phyloP scores from a whole-genome alignment of 768 basidiomycete species.

The Ramaria rubella region DNA sequence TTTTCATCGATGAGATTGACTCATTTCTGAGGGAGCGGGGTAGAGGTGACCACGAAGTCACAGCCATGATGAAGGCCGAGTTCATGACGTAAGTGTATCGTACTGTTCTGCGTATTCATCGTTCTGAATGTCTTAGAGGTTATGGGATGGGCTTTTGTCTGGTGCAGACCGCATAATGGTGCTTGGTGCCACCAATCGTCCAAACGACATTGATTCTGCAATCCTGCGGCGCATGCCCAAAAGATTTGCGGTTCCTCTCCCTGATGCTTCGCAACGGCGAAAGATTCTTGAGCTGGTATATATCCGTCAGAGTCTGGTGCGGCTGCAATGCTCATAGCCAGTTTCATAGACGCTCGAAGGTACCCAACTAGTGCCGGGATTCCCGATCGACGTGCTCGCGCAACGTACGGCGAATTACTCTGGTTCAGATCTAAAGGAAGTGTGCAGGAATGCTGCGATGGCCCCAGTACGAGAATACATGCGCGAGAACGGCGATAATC shows the following conservation, averaged over 20 bases:
- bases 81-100: slow-evolving; percentile 71
- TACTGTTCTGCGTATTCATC: slow-evolving; percentile 1
- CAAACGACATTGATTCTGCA: slow-evolving; percentile 83
- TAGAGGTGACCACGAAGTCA: slow-evolving; percentile 91
- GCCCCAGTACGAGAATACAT: slow-evolving; percentile 82
- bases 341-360: slow-evolving; percentile 74
- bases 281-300: slow-evolving; percentile 79
- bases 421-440: slow-evolving; percentile 86
- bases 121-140: slow-evolving; percentile 33
- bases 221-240: slow-evolving; percentile 97
- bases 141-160: slow-evolving; percentile 93
- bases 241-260: slow-evolving; percentile 81
- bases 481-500: slow-evolving; percentile 28
- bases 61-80: slow-evolving; percentile 97
- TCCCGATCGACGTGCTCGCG: slow-evolving; percentile 61
- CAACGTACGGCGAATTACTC: slow-evolving; percentile 66
- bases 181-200: slow-evolving; percentile 92
- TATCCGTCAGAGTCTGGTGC: slow-evolving; percentile 1
- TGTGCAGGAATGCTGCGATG: slow-evolving; percentile 93
- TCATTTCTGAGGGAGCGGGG: slow-evolving; percentile 86
- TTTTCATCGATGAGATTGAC: slow-evolving; percentile 99
- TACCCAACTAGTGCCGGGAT: slow-evolving; percentile 55
- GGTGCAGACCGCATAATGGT: slow-evolving; percentile 78
- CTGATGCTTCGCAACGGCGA: slow-evolving; percentile 67
- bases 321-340: not conserved